Evolutionary conservation across 2,329 filamentous ascomycete genomes (phyloP), one percentile per base, ranked within the genome.

Genomic region (Xylariaceae sp.): DNA sequence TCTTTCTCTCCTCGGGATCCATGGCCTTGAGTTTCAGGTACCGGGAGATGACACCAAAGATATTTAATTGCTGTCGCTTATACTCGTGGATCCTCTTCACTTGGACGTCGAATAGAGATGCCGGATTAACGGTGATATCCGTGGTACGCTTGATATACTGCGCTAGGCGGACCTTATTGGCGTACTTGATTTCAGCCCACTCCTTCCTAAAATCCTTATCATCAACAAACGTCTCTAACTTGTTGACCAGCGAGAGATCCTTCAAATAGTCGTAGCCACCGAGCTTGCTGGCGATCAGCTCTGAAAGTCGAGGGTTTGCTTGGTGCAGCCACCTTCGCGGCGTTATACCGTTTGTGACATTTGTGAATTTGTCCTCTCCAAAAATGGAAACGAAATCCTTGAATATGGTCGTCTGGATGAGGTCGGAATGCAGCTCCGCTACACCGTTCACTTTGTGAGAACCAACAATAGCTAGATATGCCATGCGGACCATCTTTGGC

Each of bases 361-460:
- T 99, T 55, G 91, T 96, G 76, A 99, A 99, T 75, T 97, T 97
- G 81, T 99, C 95, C 0, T 89, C 89, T 2, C 95, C 95, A 68
- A 95, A 99, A 63, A 99, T 91, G 66, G 86, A 84, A 57, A 99
- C 93, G 75, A 99, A 99, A 74, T 99, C 95, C 75, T 95, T 97
- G 86, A 99, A 98, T 66, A 99, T 96, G n/a, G 95, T 99, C 0
- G 93, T 96, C 80, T 95, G 95, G 80, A 99, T 96, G 56, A 99
- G 81, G 71, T 99, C 95, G 0, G 95, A 99, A 77, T 99, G 95
- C 63, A 99, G 79, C 77, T 99, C 95, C 32, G 95, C 95, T 37
- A 99, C 95, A 73, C 95, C 95, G 66, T 99, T 99, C 79, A 99
- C 93, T 80, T 98, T 99, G 85, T 98, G 95, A 37, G 95, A 98